A percentile compares a stretch with the other conserved stretches of the same genome.
Evolutionary conservation across 2,329 filamentous ascomycete genomes (phyloP).

Genomic region (Diplodia seriata): DNA sequence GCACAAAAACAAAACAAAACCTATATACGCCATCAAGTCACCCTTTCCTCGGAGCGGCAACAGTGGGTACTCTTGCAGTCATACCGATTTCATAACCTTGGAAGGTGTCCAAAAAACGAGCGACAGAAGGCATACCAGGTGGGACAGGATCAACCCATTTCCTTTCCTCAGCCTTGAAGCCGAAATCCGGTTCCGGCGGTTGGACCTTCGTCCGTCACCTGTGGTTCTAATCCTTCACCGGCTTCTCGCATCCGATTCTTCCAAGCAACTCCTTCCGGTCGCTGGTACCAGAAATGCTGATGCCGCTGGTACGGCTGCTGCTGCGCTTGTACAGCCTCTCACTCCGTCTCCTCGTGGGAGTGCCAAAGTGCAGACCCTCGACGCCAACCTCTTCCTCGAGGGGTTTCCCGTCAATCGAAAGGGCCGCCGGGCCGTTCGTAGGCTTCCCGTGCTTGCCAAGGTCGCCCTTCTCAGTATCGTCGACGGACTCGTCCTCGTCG

Average conservation of each 20-base stretch:
- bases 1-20: constrained; percentile 2
- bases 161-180: constrained; percentile 4
- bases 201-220: not conserved
- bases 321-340: constrained; percentile 55
- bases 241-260: constrained; percentile 83
- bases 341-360: constrained; percentile 52
- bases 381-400: constrained; percentile 79
- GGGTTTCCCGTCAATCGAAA: constrained; percentile 44
- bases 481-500: constrained; percentile 64
- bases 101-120: not conserved
- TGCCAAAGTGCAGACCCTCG: constrained; percentile 68
- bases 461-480: constrained; percentile 37
- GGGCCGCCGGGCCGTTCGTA: constrained; percentile 40
- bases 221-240: constrained; percentile 33
- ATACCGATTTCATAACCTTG: not conserved
- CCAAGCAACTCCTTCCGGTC: constrained; percentile 82
- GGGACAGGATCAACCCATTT: constrained; percentile 17
- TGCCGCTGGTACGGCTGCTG: constrained; percentile 53
- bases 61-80: not conserved
- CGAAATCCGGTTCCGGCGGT: constrained; percentile 22
- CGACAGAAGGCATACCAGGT: not conserved
- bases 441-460: constrained; percentile 37
- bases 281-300: constrained; percentile 73
- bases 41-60: constrained; percentile 6
- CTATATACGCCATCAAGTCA: constrained; percentile 23